Evolutionary conservation across 371 early-diverging fungal species (phyloP), one percentile per base, ranked within the genome.

Genomic region (Mucor racemosus): DNA sequence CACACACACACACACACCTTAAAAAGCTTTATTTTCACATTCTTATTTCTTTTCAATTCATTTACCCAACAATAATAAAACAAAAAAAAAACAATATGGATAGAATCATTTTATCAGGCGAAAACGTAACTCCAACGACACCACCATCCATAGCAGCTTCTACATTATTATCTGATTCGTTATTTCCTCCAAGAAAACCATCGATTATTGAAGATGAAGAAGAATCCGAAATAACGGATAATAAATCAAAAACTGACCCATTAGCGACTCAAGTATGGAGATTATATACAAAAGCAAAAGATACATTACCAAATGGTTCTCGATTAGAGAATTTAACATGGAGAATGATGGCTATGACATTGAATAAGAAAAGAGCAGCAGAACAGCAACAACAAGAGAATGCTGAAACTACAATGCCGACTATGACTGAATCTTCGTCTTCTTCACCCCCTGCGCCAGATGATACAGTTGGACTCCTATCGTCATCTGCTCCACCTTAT

Each of bases 281-380:
- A 26, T 68, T 91, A 60, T 90, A 87, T 64, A 86, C 90, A 26
- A 89, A 89, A 65, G 88, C 90, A n/a, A 89, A 88, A 71, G 88
- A 89, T 58, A 79, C 74, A 13, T 59, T 89, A 33, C 89, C 89
- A 3, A 78, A 91, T 48, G 90, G 87, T 26, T 74, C 80, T 48
- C 80, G 91, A 14, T 64, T 90, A 14, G 91, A 91, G 67, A 91
- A 91, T 71, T 58, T 89, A 50, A 85, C 89, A 0, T 91, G 91
- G 91, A 79, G 91, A 39, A 84, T 86, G 79, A 90, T 91, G 91
- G 85, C 87, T 7, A 81, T 89, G 80, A 79, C 81, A 7, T 62
- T 86, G 14, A 83, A 75, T 60, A 80, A 84, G 48, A 77, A 82
- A 65, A 65, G 65, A 5, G 60, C 31, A 31, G 38, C 55, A 76